Conservation (phyloP, 2,329 filamentous ascomycete species). For the Fusarium nanum region DNA sequence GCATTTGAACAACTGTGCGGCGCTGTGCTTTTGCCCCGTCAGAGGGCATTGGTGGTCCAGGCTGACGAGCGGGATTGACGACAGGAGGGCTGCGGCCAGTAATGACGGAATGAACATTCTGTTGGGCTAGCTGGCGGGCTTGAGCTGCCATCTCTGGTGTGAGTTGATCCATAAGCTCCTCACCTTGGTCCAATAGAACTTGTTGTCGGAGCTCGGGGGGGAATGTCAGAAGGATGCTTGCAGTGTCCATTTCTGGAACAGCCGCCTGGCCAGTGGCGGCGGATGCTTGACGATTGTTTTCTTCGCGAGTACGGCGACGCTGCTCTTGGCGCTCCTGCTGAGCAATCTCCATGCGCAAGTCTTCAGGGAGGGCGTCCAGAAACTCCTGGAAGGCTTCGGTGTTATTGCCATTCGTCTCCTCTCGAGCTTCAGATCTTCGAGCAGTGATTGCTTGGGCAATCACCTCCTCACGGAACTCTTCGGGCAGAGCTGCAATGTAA, state of each 20-base stretch:
- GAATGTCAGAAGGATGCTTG: constrained; percentile 91
- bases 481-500: constrained; percentile 95
- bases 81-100: constrained; percentile 49
- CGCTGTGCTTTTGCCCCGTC: constrained; percentile 74
- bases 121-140: constrained; percentile 74
- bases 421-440: constrained; percentile 79
- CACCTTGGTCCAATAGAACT: constrained; percentile 90
- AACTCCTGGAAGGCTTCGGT: constrained; percentile 93
- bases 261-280: constrained; percentile 64
- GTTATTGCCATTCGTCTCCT: constrained; percentile 77
- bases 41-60: constrained; percentile 54
- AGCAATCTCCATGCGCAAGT: constrained; percentile 89
- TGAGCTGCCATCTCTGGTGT: constrained; percentile 89
- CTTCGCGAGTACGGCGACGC: constrained; percentile 87
- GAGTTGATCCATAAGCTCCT: constrained; percentile 84
- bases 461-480: constrained; percentile 95
- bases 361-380: constrained; percentile 88
- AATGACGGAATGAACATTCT: constrained; percentile 48
- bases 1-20: constrained; percentile 91
- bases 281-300: constrained; percentile 75
- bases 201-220: constrained; percentile 86
- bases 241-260: constrained; percentile 85
- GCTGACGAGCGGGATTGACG: constrained; percentile 34
- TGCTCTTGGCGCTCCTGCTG: constrained; percentile 91
- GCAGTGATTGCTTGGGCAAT: constrained; percentile 90